Evolutionary conservation across 768 basidiomycete species (phyloP).

Genomic region (Naganishia kalamii): DNA sequence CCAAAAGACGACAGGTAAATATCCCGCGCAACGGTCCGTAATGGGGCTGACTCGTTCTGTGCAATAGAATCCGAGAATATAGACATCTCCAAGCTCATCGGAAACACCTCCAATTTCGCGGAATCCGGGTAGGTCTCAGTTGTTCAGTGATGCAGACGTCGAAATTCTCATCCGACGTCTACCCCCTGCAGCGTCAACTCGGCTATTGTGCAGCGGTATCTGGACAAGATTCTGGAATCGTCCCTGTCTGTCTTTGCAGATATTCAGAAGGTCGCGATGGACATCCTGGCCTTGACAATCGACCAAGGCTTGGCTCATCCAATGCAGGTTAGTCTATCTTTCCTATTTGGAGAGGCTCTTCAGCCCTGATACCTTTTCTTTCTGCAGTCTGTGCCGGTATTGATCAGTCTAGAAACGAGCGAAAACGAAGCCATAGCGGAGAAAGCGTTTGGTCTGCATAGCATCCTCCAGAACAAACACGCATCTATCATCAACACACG

Average conservation of each 20-base stretch:
- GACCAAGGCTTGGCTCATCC: slow-evolving; percentile 95
- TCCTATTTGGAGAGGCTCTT: too few species aligned
- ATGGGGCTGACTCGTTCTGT: too few species aligned
- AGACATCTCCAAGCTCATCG: slow-evolving; percentile 88
- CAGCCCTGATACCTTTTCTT: too few species aligned
- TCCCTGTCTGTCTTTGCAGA: slow-evolving; percentile 64
- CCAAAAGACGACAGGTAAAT: slow-evolving; percentile 39
- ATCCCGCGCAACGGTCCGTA: not conserved
- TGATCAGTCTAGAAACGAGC: slow-evolving; percentile 89
- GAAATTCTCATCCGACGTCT: not conserved
- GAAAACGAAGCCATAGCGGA: slow-evolving; percentile 57
- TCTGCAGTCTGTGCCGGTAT: slow-evolving; percentile 74
- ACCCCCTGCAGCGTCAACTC: slow-evolving; percentile 60
- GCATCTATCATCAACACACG: slow-evolving; percentile 80
- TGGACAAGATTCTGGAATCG: slow-evolving; percentile 71
- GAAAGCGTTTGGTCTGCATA: slow-evolving; percentile 72
- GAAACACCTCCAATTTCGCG: slow-evolving; percentile 89
- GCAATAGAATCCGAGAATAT: not conserved
- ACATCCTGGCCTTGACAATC: slow-evolving; percentile 85
- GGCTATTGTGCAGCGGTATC: slow-evolving; percentile 86
- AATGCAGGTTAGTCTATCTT: slow-evolving; percentile 68
- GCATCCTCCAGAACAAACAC: slow-evolving; percentile 79
- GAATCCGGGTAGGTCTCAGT: slow-evolving; percentile 74
- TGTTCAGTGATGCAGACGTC: not conserved
- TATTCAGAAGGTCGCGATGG: slow-evolving; percentile 76